Evolutionary conservation across 306 rosid genomes (phyloP), one percentile per base, ranked within the genome.

Genomic region (Inga laurina): DNA sequence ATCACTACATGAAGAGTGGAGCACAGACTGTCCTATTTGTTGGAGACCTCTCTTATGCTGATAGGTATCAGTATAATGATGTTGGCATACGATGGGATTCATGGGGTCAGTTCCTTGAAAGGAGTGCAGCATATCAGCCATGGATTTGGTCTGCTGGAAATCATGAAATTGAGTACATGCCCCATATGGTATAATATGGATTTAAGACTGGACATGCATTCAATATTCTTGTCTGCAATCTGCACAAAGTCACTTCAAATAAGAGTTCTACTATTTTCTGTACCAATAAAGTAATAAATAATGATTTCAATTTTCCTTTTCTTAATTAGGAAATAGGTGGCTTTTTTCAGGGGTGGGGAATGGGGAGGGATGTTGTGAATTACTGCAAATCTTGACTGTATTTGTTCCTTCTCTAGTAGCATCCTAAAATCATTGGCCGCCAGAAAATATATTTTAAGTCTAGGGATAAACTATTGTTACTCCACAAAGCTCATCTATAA

Each of bases 31-130:
- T 94, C 57, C 84, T 97, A 82, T 97, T 88, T 84, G 72, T 94
- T 75, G 99, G 99, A 82, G 99, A 97, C 91, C 94, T 97, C 81
- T 83, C 97, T 83, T 97, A 97, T 43, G 99, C 99, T 59, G 99
- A 94, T 87, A 90, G 98, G 86, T 94, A 97, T 76, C 52, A 89
- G 76, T 83, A 86, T 79, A 90, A 72, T 78, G 99, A 97, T 48
- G 92, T 97, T 35, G 98, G 99, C 71, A 64, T 91, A 79, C 82
- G 98, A 82, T 97, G 99, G 99, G 99, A 97, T 84, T 81, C 98
- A 37, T 97, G 97, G 97, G 99, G 91, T 76, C 93, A 89, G 59
- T 94, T 97, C 24, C 76, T 81, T 46, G 99, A 94, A 86, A 88
- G 22, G 84, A 97, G 97, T 82, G 66, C 93, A 74, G 98, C 98